Conservation (phyloP, 202 grass and related monocot genomes). For the Panicum hallii region DNA sequence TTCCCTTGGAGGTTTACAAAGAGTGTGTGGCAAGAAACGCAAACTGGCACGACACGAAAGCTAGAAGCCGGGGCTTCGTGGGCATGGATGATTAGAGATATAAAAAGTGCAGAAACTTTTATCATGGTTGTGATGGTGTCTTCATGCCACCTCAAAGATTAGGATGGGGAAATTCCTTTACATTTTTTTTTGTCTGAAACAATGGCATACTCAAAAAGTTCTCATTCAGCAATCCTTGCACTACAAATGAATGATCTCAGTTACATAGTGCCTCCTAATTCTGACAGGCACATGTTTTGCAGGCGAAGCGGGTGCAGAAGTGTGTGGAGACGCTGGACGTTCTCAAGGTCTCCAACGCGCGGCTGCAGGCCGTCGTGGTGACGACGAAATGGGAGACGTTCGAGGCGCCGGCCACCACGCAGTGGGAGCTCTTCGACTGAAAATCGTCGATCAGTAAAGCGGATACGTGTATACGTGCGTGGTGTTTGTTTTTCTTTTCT, state of each 20-base stretch:
- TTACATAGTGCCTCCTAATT: background rate
- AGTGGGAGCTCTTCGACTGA: conserved; percentile 97
- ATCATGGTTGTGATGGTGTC: conserved; percentile 20
- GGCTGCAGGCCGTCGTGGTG: conserved; percentile 63
- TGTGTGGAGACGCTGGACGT: conserved; percentile 89
- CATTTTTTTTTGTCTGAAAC: conserved; percentile 4
- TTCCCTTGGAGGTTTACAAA: conserved; percentile 4
- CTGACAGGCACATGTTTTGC: background rate
- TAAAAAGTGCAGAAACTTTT: background rate
- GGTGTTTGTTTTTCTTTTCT: conserved; percentile 9
- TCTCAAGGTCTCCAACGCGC: conserved; percentile 78
- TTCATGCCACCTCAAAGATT: conserved; percentile 27
- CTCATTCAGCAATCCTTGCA: background rate
- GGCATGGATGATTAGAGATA: conserved; percentile 24
- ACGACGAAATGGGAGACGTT: conserved; percentile 96
- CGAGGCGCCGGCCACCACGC: conserved; percentile 65
- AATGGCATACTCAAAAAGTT: background rate
- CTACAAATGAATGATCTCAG: too few species aligned
- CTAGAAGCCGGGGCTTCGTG: conserved; percentile 1
- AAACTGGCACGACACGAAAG: background rate
- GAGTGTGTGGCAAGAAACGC: conserved; percentile 45
- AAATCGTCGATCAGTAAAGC: background rate
- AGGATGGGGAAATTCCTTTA: background rate
- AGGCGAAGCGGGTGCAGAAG: conserved; percentile 96
- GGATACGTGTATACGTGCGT: conserved; percentile 17